Conservation (phyloP, 2,329 filamentous ascomycete species). For the Bipolaris sorokiniana region DNA sequence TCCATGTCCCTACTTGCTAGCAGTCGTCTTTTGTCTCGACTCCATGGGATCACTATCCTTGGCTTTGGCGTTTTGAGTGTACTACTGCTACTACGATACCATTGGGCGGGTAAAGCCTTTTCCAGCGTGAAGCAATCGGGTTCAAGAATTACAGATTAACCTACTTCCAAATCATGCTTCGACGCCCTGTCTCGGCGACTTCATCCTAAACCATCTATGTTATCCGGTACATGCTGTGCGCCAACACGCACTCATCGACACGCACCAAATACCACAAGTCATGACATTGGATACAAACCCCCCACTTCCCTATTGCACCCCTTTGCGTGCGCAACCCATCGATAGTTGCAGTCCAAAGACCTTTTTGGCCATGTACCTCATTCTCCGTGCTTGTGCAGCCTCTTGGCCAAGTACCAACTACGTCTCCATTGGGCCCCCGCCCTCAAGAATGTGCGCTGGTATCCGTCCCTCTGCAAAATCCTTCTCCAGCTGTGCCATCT, state of each 20-base stretch:
- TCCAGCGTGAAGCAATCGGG: conserved; percentile 14
- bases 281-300: background rate
- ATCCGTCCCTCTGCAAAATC: conserved; percentile 87
- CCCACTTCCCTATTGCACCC: background rate
- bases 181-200: background rate
- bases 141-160: conserved; percentile 13
- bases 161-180: background rate
- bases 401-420: conserved; percentile 10
- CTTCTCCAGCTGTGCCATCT: conserved; percentile 90
- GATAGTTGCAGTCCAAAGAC: background rate
- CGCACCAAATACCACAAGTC: background rate
- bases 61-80: conserved; percentile 27
- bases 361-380: background rate
- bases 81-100: conserved; percentile 32
- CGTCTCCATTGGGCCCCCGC: conserved; percentile 39
- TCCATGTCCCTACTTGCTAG: background rate
- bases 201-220: background rate
- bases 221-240: background rate
- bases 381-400: background rate
- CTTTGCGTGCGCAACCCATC: background rate
- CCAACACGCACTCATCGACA: background rate
- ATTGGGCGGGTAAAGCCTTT: conserved; percentile 19
- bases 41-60: conserved; percentile 1
- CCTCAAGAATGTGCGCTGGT: conserved; percentile 56
- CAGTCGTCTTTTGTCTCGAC: background rate